Conservation (phyloP, 352 stramenopile genomes). For the Phytophthora sp. region DNA sequence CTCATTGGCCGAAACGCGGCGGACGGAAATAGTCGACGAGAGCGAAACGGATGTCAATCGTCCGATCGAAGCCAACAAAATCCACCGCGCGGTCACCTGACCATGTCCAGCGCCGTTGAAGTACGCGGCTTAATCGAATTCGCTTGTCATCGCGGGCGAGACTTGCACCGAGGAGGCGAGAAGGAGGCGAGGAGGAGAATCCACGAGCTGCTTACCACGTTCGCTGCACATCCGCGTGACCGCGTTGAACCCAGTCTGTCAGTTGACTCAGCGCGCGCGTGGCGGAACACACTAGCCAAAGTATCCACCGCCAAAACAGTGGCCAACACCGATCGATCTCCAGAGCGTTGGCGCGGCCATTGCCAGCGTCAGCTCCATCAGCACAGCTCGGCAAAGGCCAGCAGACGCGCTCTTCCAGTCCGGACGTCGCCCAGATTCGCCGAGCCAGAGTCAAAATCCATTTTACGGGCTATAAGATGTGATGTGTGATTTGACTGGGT, state of each 20-base stretch:
- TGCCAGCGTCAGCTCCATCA: too few relatives aligned
- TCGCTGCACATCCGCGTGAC: too few relatives aligned
- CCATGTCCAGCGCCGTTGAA: slow-evolving; percentile 13
- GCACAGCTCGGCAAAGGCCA: too few relatives aligned
- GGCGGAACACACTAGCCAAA: too few relatives aligned
- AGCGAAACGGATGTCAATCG: slow-evolving; percentile 21
- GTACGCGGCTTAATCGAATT: slow-evolving; percentile 13
- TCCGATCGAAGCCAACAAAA: slow-evolving; percentile 20
- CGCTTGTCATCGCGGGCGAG: slow-evolving; percentile 1
- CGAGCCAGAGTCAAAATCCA: slow-evolving; percentile 13
- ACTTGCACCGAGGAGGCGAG: too few relatives aligned
- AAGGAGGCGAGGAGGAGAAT: slow-evolving; percentile 1
- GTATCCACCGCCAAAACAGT: too few relatives aligned
- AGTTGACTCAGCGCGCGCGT: too few relatives aligned
- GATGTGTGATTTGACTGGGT: slow-evolving; percentile 11
- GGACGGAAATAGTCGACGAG: slow-evolving; percentile 20
- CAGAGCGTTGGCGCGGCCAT: too few relatives aligned
- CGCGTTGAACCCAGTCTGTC: too few relatives aligned
- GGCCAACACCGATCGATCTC: too few relatives aligned
- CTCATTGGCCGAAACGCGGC: slow-evolving; percentile 19
- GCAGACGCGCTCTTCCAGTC: neutral
- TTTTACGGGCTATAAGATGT: slow-evolving; percentile 4
- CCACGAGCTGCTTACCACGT: too few relatives aligned
- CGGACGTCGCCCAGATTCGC: slow-evolving; percentile 11
- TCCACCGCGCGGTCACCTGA: slow-evolving; percentile 6